phyloP scores from a whole-genome alignment of 2,329 filamentous ascomycete genomes.

The Colletotrichum tofieldiae region DNA sequence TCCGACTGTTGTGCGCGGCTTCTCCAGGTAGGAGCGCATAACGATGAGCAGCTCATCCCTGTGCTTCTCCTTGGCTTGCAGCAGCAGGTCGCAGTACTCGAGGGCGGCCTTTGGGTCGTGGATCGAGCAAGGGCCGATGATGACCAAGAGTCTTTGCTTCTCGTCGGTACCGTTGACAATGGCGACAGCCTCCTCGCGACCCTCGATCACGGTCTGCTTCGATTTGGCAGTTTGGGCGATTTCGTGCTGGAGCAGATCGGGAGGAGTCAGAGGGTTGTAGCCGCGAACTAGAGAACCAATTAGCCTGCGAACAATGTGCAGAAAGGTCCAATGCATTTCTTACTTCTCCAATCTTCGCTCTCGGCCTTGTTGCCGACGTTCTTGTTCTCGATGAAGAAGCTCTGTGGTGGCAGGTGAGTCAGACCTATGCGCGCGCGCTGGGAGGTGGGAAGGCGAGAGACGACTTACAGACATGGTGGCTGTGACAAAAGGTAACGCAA shows the following conservation, averaged over 20 bases:
- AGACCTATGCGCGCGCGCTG: constrained; percentile 23
- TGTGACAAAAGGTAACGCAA: constrained; percentile 10
- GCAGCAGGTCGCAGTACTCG: constrained; percentile 90
- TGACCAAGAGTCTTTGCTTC: constrained; percentile 75
- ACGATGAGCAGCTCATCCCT: constrained; percentile 92
- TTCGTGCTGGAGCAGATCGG: constrained; percentile 95
- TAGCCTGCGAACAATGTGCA: constrained; percentile 38
- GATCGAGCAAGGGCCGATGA: constrained; percentile 96
- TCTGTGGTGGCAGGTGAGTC: constrained; percentile 56
- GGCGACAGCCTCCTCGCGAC: constrained; percentile 76
- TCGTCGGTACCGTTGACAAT: constrained; percentile 78
- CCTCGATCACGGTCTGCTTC: constrained; percentile 73
- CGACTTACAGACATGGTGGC: constrained; percentile 54
- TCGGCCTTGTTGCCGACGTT: constrained; percentile 82
- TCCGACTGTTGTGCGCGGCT: constrained; percentile 96
- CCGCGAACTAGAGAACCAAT: constrained; percentile 75
- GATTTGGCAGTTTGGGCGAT: constrained; percentile 75
- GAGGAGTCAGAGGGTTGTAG: constrained; percentile 93
- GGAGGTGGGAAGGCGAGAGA: constrained; percentile 5
- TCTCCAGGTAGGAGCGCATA: constrained; percentile 99
- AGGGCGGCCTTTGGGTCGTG: constrained; percentile 93
- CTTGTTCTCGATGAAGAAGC: constrained; percentile 84
- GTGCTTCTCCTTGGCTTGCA: constrained; percentile 89
- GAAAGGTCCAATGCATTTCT: constrained; percentile 49
- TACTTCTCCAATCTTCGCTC: constrained; percentile 89